phyloP scores from a whole-genome alignment of 1,139 yeast species.

The Kodamaea sp. region DNA sequence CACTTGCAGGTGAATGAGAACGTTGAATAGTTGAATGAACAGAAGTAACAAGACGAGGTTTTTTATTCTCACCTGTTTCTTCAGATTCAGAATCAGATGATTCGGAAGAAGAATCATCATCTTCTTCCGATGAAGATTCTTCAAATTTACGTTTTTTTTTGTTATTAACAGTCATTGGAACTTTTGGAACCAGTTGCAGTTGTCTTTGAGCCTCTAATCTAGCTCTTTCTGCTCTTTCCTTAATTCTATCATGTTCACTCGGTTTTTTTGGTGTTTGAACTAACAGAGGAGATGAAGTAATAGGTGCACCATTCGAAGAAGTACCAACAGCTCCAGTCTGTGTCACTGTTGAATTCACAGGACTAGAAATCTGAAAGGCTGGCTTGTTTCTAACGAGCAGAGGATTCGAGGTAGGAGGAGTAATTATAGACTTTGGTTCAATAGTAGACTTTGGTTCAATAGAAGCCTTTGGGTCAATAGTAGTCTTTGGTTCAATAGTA shows the following conservation, averaged over 20 bases:
- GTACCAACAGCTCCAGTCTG: not conserved
- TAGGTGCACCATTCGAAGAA: too few species aligned
- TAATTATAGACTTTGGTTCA: too few species aligned
- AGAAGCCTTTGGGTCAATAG: too few species aligned
- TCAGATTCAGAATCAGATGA: constrained; percentile 16
- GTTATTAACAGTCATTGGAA: not conserved
- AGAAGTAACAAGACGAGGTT: constrained; percentile 15
- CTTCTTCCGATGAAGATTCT: constrained; percentile 13
- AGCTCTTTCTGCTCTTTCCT: constrained; percentile 3
- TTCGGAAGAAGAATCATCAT: constrained; percentile 8
- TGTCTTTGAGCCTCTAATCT: not conserved
- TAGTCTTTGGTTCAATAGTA: too few species aligned
- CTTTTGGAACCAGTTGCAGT: not conserved
- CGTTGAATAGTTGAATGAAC: constrained; percentile 9
- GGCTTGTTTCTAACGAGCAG: not conserved
- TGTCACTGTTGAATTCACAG: not conserved
- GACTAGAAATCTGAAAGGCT: not conserved
- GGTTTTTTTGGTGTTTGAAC: not conserved
- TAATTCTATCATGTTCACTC: constrained; percentile 6
- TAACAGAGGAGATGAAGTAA: too few species aligned
- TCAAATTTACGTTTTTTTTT: constrained; percentile 11
- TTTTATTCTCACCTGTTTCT: constrained; percentile 8
- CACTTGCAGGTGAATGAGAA: constrained; percentile 8
- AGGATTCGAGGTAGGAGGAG: not conserved
- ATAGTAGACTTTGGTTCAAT: too few species aligned